Conservation (phyloP, 306 rosid genomes). For the Casuarina glauca region DNA sequence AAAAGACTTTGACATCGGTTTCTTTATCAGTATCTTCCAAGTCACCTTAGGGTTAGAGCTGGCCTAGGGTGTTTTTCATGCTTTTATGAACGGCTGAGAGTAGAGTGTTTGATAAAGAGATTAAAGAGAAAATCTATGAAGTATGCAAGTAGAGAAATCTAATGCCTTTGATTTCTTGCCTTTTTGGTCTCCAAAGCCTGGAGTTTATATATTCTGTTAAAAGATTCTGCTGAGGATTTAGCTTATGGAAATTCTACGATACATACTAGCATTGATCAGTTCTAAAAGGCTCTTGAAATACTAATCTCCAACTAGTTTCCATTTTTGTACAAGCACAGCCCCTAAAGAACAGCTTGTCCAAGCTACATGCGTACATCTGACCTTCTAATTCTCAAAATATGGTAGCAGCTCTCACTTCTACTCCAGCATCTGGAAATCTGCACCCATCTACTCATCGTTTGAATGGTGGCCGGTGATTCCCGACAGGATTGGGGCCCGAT, state of each 20-base stretch:
- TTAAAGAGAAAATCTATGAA: too few species aligned
- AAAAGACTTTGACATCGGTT: not conserved
- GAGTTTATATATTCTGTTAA: not conserved
- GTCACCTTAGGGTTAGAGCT: not conserved
- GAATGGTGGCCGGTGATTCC: conserved; percentile 71
- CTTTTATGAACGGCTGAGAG: not conserved
- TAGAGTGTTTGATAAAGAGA: too few species aligned
- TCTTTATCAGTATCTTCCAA: not conserved
- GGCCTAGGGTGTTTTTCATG: not conserved
- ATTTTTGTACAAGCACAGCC: conserved; percentile 48
- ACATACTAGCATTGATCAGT: conserved; percentile 10
- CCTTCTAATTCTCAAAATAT: conserved; percentile 11
- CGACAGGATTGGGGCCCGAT: conserved; percentile 86
- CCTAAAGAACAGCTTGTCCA: conserved; percentile 26
- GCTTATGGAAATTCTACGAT: not conserved
- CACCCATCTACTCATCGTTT: conserved; percentile 38
- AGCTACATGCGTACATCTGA: conserved; percentile 31
- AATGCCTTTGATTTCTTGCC: not conserved
- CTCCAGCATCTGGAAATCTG: conserved; percentile 13
- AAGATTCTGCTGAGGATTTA: not conserved
- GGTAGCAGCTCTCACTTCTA: conserved; percentile 28
- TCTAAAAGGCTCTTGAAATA: conserved; percentile 19
- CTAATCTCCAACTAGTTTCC: conserved; percentile 35
- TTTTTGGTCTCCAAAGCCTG: not conserved
- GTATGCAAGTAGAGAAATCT: not conserved